A percentile compares a stretch with the other conserved stretches of the same genome.
Evolutionary conservation across 176 grass and related monocot species (phyloP).

Genomic region (Triticum monococcum): DNA sequence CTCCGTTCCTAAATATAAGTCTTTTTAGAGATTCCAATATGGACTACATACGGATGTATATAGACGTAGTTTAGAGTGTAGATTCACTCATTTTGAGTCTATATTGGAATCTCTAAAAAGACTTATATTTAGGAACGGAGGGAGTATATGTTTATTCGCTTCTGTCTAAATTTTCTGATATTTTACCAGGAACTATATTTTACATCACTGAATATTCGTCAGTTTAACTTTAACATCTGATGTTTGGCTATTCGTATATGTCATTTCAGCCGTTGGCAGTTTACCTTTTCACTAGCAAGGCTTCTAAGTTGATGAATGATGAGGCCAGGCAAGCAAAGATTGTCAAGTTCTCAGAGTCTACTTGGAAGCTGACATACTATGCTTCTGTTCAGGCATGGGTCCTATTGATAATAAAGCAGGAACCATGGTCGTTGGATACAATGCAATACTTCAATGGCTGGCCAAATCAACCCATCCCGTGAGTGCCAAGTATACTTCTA

Average conservation of each 20-base stretch:
- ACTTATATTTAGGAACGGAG: too few relatives aligned
- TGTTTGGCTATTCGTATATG: slow-evolving; percentile 7
- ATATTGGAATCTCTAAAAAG: too few relatives aligned
- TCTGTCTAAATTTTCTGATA: not conserved
- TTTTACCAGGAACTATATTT: slow-evolving; percentile 1
- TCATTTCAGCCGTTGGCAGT: slow-evolving; percentile 72
- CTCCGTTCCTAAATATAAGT: too few relatives aligned
- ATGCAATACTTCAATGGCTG: slow-evolving; percentile 79
- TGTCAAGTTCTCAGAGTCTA: slow-evolving; percentile 92
- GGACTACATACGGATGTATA: too few relatives aligned
- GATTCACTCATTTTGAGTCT: too few relatives aligned
- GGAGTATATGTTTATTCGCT: not conserved
- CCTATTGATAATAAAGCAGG: slow-evolving; percentile 72
- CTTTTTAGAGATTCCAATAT: too few relatives aligned
- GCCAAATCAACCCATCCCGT: slow-evolving; percentile 82
- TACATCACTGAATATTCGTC: not conserved
- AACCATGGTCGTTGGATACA: slow-evolving; percentile 84
- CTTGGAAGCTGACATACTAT: slow-evolving; percentile 99
- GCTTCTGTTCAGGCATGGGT: slow-evolving; percentile 80
- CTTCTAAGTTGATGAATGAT: slow-evolving; percentile 58
- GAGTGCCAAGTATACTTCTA: slow-evolving; percentile 31
- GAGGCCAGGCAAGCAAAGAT: slow-evolving; percentile 65
- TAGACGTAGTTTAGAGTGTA: too few relatives aligned
- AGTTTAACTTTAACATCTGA: slow-evolving; percentile 3
- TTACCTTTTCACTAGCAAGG: slow-evolving; percentile 56